Percentiles rank a stretch among this genome's conserved stretches.
Evolutionary conservation across 2,329 filamentous ascomycete genomes (phyloP).

Genomic region (Pyrenophora graminea): DNA sequence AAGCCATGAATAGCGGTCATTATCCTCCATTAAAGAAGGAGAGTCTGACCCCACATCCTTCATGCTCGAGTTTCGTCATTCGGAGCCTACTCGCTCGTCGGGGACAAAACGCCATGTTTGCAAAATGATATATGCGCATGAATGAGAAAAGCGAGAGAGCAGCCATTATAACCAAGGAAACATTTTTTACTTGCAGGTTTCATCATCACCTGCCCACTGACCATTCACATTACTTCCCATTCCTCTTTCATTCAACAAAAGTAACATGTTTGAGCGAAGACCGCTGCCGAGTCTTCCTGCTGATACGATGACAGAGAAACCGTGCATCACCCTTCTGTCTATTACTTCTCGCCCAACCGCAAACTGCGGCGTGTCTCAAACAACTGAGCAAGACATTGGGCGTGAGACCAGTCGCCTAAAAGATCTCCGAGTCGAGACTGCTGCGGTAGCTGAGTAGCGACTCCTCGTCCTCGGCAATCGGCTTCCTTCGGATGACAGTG

Average conservation of each 20-base stretch:
- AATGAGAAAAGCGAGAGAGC: conserved; percentile 8
- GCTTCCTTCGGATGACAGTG: conserved; percentile 45
- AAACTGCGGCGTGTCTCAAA: not conserved
- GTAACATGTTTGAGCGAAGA: conserved; percentile 6
- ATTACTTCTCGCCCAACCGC: conserved; percentile 2
- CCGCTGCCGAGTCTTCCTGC: not conserved
- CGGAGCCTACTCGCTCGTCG: no score
- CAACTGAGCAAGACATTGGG: not conserved
- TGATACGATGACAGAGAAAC: not conserved
- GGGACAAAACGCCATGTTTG: conserved; percentile 8
- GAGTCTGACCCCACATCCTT: not conserved
- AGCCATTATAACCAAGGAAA: conserved; percentile 6
- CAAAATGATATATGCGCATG: conserved; percentile 14
- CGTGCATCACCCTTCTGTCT: not conserved
- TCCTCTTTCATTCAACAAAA: conserved; percentile 6
- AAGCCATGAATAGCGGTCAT: not conserved
- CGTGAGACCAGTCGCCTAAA: conserved; percentile 25
- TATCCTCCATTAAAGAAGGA: no score
- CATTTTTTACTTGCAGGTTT: conserved; percentile 1
- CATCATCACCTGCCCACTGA: not conserved
- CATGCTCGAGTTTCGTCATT: no score
- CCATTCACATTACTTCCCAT: conserved; percentile 1
- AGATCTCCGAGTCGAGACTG: conserved; percentile 44
- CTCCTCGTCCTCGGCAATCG: conserved; percentile 39
- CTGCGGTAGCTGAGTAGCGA: conserved; percentile 41